Conservation (phyloP, 257 asterid species). For the Nicotiana otophora region DNA sequence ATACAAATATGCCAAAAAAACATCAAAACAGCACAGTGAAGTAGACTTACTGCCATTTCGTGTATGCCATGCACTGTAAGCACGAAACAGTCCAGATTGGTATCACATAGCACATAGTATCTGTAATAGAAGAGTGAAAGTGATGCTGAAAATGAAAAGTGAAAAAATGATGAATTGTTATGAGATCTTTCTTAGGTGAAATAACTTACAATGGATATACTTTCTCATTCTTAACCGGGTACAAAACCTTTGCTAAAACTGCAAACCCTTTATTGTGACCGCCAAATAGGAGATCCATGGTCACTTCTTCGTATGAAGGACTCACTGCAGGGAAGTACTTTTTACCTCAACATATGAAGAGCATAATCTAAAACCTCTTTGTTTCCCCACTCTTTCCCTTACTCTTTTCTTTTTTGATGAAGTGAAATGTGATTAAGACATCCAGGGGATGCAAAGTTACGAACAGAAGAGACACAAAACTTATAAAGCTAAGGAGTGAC, state of each 20-base stretch:
- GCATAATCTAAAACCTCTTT: neutral
- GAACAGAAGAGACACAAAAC: too few relatives aligned
- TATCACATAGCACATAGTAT: conserved; percentile 71
- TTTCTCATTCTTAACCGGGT: conserved; percentile 52
- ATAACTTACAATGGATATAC: conserved; percentile 67
- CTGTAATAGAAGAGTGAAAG: conserved; percentile 34
- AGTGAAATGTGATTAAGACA: too few relatives aligned
- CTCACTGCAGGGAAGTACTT: conserved; percentile 37
- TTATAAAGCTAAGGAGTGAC: too few relatives aligned
- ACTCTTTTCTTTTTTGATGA: conserved; percentile 44
- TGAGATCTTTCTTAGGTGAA: neutral
- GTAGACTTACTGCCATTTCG: conserved; percentile 57
- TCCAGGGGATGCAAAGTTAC: too few relatives aligned
- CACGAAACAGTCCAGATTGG: conserved; percentile 56
- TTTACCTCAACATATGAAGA: neutral
- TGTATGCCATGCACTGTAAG: conserved; percentile 63
- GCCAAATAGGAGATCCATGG: conserved; percentile 47
- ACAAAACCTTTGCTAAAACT: conserved; percentile 54
- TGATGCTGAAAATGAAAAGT: neutral
- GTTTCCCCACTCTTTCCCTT: neutral
- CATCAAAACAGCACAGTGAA: neutral
- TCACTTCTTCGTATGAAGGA: conserved; percentile 49
- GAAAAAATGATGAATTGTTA: neutral
- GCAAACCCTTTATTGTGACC: conserved; percentile 80
- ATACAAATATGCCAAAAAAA: neutral